These are phyloP conservation scores for Candida multigemmis DNA, from an alignment of 805 yeast genomes.

Conservation along the genomic window DNA sequence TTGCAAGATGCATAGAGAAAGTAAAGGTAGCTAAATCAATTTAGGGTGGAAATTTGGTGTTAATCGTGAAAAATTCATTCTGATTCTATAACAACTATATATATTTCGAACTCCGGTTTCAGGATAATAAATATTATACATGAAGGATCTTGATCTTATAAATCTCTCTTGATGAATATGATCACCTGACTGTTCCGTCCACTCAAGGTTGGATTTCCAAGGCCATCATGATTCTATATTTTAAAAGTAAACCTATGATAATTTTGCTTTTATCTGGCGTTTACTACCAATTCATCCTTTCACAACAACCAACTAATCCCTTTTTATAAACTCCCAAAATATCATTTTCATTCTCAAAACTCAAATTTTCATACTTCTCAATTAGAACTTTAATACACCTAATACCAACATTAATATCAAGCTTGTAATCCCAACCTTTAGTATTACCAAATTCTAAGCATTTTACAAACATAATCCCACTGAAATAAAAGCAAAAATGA, in stretches of 20 bases:
- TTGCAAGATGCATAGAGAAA: too few species aligned
- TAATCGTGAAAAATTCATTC: too few species aligned
- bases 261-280: not conserved
- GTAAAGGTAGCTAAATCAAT: too few species aligned
- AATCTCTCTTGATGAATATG: too few species aligned
- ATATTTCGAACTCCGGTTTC: too few species aligned
- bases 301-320: conserved; percentile 9
- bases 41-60: too few species aligned
- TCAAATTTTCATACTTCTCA: conserved; percentile 19
- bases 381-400: conserved; percentile 9
- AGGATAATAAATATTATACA: too few species aligned
- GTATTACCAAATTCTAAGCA: conserved; percentile 6
- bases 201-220: conserved; percentile 1
- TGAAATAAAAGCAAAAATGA: conserved; percentile 42
- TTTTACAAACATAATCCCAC: conserved; percentile 27
- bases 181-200: conserved; percentile 1
- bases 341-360: conserved; percentile 17
- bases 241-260: not conserved
- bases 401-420: conserved; percentile 4
- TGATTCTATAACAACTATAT: too few species aligned
- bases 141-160: too few species aligned
- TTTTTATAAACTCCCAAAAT: conserved; percentile 19
- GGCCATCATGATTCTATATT: conserved; percentile 1
- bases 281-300: conserved; percentile 2
- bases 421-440: conserved; percentile 3